These are phyloP conservation scores for Colletotrichum sp. DNA, from an alignment of 2,329 filamentous ascomycete genomes.

Conservation along the genomic window DNA sequence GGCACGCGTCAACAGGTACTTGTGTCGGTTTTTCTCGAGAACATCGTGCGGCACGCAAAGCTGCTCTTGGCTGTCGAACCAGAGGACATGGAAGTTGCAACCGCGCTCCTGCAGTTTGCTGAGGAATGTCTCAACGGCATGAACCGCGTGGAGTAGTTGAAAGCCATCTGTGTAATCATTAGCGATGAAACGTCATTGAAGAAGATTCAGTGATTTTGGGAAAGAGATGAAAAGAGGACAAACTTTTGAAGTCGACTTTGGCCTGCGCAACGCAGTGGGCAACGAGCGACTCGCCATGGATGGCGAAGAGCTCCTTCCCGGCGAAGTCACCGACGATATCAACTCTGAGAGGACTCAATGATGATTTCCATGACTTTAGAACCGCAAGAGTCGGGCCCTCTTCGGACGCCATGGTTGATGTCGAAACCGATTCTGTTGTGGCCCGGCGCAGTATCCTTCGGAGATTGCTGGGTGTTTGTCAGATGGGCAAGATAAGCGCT, in stretches of 20 bases:
- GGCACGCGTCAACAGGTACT: constrained; percentile 67
- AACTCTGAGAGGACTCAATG: constrained; percentile 40
- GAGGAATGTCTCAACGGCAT: constrained; percentile 72
- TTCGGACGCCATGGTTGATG: background rate
- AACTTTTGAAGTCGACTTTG: constrained; percentile 66
- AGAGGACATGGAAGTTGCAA: constrained; percentile 75
- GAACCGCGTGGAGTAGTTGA: constrained; percentile 74
- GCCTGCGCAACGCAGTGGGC: constrained; percentile 66
- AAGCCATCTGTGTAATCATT: constrained; percentile 55
- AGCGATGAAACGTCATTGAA: background rate
- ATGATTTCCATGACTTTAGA: background rate
- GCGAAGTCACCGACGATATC: constrained; percentile 80
- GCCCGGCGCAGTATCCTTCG: background rate
- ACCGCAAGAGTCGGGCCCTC: background rate
- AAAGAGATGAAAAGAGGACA: background rate
- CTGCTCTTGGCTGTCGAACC: constrained; percentile 63
- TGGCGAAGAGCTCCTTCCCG: constrained; percentile 73
- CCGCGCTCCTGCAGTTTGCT: constrained; percentile 63
- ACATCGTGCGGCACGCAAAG: constrained; percentile 58
- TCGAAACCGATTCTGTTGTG: background rate
- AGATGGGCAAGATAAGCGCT: background rate
- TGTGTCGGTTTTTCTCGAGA: constrained; percentile 35
- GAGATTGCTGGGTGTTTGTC: background rate
- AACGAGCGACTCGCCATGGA: constrained; percentile 77
- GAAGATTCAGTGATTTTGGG: rapidly evolving